These are phyloP conservation scores for Prunus yedoensis DNA, from an alignment of 331 rosid genomes.

Conservation along the genomic window DNA sequence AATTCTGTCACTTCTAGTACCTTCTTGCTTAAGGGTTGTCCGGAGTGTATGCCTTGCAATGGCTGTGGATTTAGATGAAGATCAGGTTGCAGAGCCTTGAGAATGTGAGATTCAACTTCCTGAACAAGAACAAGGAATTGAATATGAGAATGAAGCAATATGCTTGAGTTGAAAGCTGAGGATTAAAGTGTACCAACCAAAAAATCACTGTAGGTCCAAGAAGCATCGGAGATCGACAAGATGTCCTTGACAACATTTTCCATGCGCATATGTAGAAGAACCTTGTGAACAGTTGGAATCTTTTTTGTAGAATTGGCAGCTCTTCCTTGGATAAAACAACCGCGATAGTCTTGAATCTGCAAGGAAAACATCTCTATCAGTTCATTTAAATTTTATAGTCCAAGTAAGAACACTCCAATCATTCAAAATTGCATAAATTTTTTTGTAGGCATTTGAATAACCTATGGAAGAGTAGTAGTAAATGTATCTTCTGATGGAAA, in stretches of 20 bases:
- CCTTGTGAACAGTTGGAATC: slow-evolving; percentile 30
- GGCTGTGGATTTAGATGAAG: slow-evolving; percentile 37
- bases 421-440: not conserved
- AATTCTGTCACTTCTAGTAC: slow-evolving; percentile 12
- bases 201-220: slow-evolving; percentile 37
- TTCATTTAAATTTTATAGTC: slow-evolving; percentile 5
- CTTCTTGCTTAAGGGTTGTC: slow-evolving; percentile 29
- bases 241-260: slow-evolving; percentile 45
- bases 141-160: not conserved
- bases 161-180: slow-evolving; percentile 8
- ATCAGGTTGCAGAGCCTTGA: slow-evolving; percentile 44
- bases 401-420: not conserved
- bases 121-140: slow-evolving; percentile 15
- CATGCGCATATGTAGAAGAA: slow-evolving; percentile 30
- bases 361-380: not conserved
- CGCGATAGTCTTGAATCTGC: slow-evolving; percentile 51
- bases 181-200: slow-evolving; percentile 28
- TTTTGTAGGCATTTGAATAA: not conserved
- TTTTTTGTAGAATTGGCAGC: slow-evolving; percentile 6
- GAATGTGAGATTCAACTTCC: slow-evolving; percentile 42
- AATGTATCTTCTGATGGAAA: no score
- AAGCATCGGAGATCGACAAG: slow-evolving; percentile 25
- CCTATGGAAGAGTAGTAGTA: not conserved
- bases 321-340: slow-evolving; percentile 17
- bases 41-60: not conserved